phyloP scores from a whole-genome alignment of 2,329 filamentous ascomycete species.

The Paraphoma sp. region DNA sequence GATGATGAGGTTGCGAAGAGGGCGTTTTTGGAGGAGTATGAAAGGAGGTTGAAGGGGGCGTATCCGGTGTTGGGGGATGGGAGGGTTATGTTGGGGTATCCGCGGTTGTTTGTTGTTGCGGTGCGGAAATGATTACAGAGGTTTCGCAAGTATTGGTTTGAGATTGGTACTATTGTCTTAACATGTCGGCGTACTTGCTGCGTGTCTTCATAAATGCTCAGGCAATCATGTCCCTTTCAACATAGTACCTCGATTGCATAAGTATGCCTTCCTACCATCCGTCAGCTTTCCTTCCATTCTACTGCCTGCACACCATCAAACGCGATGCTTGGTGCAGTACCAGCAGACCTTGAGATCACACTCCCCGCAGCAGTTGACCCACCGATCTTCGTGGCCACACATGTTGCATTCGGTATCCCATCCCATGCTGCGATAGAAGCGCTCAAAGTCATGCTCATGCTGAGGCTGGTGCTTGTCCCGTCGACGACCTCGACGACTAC shows the following conservation, averaged over 20 bases:
- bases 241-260: neutral
- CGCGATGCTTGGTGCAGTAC: constrained; percentile 8
- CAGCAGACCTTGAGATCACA: constrained; percentile 7
- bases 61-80: constrained; percentile 60
- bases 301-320: neutral
- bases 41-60: constrained; percentile 49
- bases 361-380: constrained; percentile 4
- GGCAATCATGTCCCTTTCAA: no score
- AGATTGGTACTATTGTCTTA: no score
- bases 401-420: constrained; percentile 3
- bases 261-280: neutral
- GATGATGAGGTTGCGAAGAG: constrained; percentile 45
- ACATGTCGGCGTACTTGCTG: no score
- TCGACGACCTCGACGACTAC: no score
- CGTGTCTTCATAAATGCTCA: no score
- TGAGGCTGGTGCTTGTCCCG: no score
- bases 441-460: constrained; percentile 1
- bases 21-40: constrained; percentile 57
- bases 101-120: constrained; percentile 62
- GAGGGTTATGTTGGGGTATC: constrained; percentile 62
- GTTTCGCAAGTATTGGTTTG: no score
- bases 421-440: constrained; percentile 5
- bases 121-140: constrained; percentile 18
- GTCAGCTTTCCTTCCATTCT: neutral
- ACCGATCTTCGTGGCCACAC: constrained; percentile 2